phyloP scores from a whole-genome alignment of 345 rosid genomes.

The Gossypium longicalyx region DNA sequence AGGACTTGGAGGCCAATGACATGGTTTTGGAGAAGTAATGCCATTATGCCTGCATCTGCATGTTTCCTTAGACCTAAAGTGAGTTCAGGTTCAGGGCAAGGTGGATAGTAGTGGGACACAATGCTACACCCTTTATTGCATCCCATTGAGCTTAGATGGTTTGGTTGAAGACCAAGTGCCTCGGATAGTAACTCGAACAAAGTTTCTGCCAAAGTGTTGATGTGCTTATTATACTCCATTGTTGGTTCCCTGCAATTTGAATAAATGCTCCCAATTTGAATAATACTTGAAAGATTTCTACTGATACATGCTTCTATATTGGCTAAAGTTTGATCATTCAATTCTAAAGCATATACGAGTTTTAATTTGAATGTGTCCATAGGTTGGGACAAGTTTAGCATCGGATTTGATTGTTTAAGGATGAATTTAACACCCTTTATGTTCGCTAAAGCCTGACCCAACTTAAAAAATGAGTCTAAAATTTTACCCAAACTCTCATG shows the following conservation, averaged over 20 bases:
- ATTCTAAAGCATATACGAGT: no score
- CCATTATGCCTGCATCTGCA: constrained; percentile 17
- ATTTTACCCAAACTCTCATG: no score
- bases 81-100: constrained; percentile 32
- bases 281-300: neutral
- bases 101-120: constrained; percentile 29
- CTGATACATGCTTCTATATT: neutral
- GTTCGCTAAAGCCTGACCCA: no score
- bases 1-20: constrained; percentile 4
- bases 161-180: neutral
- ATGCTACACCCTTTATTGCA: constrained; percentile 15
- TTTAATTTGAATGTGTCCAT: no score
- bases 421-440: no score
- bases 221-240: neutral
- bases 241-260: neutral
- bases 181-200: neutral
- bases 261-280: neutral
- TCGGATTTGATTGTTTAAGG: no score
- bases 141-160: constrained; percentile 21
- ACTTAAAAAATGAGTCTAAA: no score
- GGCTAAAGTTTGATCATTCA: no score
- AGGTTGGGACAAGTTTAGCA: no score
- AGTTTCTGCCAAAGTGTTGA: neutral
- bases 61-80: constrained; percentile 24
- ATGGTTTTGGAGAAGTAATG: neutral